These are phyloP conservation scores for Sungouiozyma ichnusensis DNA, from an alignment of 805 yeast species.

Conservation along the genomic window DNA sequence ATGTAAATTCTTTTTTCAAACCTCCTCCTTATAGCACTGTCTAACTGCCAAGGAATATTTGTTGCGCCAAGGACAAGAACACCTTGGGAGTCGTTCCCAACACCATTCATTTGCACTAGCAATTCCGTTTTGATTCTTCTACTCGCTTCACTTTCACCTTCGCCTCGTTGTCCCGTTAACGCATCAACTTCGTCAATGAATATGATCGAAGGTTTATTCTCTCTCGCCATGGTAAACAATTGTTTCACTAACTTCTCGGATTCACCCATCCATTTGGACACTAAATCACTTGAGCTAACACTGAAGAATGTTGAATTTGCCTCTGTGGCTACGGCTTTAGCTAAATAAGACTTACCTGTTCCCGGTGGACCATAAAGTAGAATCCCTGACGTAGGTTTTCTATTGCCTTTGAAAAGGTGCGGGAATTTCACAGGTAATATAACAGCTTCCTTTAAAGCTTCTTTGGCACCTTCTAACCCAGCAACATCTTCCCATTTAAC, in stretches of 20 bases:
- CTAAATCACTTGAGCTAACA: slow-evolving; percentile 91
- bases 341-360: slow-evolving; percentile 93
- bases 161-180: slow-evolving; percentile 94
- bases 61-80: slow-evolving; percentile 95
- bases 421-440: slow-evolving; percentile 94
- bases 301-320: slow-evolving; percentile 95
- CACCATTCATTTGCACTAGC: slow-evolving; percentile 97
- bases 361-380: slow-evolving; percentile 90
- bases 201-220: slow-evolving; percentile 88
- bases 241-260: slow-evolving; percentile 93
- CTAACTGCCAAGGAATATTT: slow-evolving; percentile 97
- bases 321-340: slow-evolving; percentile 97
- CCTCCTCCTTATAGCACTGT: slow-evolving; percentile 93
- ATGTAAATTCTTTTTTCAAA: slow-evolving; percentile 93
- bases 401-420: slow-evolving; percentile 85
- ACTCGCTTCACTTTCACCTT: slow-evolving; percentile 93
- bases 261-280: slow-evolving; percentile 99
- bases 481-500: slow-evolving; percentile 94
- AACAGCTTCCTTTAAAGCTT: slow-evolving; percentile 94
- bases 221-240: slow-evolving; percentile 90
- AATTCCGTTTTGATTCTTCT: slow-evolving; percentile 93
- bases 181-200: slow-evolving; percentile 98
- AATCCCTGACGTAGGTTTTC: slow-evolving; percentile 89
- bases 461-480: slow-evolving; percentile 90
- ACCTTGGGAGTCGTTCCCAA: slow-evolving; percentile 88